Percentiles rank a stretch among this genome's conserved stretches.
phyloP scores from a whole-genome alignment of 345 rosid species.

The Ceriops tagal region DNA sequence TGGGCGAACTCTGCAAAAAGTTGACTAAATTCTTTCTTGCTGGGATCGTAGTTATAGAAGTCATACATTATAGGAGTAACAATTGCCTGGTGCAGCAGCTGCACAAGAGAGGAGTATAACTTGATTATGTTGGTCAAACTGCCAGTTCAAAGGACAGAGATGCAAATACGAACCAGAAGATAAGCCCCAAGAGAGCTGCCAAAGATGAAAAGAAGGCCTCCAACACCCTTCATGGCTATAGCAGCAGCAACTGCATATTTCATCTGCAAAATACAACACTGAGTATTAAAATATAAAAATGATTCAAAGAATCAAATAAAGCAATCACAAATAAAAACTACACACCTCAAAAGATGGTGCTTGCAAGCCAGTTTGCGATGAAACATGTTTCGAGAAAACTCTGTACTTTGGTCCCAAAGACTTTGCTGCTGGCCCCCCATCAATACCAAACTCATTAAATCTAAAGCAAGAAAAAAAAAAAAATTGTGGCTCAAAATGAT shows the following conservation, averaged over 20 bases:
- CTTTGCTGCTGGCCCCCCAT: conserved; percentile 63
- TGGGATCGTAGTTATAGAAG: conserved; percentile 70
- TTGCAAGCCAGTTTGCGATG: conserved; percentile 47
- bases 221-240: conserved; percentile 59
- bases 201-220: conserved; percentile 59
- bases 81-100: conserved; percentile 61
- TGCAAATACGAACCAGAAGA: conserved; percentile 50
- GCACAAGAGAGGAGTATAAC: conserved; percentile 10
- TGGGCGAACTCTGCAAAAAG: conserved; percentile 55
- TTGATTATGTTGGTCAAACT: conserved; percentile 1
- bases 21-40: conserved; percentile 46
- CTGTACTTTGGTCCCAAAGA: conserved; percentile 41
- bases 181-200: conserved; percentile 69
- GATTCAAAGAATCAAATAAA: neutral
- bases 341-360: conserved; percentile 51
- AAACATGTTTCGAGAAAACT: conserved; percentile 38
- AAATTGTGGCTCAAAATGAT: neutral
- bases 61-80: conserved; percentile 47
- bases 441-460: conserved; percentile 54
- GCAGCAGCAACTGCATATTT: conserved; percentile 47
- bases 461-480: conserved; percentile 25
- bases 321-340: neutral
- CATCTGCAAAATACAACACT: conserved; percentile 20
- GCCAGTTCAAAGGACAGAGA: neutral
- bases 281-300: neutral